These are phyloP conservation scores for Thalia dealbata DNA, from an alignment of 176 grass and related monocot species.

Conservation along the genomic window DNA sequence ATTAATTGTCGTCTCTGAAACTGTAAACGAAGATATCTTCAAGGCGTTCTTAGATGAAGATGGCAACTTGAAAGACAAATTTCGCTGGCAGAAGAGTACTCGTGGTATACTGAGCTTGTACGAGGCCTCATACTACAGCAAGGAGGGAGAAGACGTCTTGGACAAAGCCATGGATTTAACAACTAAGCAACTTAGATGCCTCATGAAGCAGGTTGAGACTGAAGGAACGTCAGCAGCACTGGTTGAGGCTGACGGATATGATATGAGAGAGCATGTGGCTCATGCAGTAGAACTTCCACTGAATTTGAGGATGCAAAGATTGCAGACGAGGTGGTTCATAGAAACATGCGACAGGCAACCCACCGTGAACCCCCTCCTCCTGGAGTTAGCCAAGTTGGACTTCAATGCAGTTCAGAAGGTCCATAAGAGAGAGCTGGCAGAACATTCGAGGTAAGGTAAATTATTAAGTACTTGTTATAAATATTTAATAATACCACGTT, in stretches of 20 bases:
- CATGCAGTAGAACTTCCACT: constrained; percentile 12
- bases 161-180: background rate
- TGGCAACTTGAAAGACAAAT: background rate
- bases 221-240: no score
- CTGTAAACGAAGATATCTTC: constrained; percentile 5
- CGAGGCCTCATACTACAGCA: background rate
- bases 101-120: background rate
- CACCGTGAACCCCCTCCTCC: background rate
- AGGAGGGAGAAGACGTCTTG: background rate
- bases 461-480: no score
- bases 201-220: background rate
- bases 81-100: background rate
- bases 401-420: constrained; percentile 5
- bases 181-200: background rate
- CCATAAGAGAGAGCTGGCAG: background rate
- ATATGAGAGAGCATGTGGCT: background rate
- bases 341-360: background rate
- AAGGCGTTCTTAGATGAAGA: background rate
- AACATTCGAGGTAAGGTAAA: background rate
- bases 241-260: background rate
- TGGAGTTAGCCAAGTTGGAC: constrained; percentile 11
- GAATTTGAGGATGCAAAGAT: constrained; percentile 3
- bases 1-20: background rate
- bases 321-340: constrained; percentile 12
- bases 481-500: no score